A percentile compares a stretch with the other conserved stretches of the same genome.
Evolutionary conservation across 805 yeast species (phyloP).

Genomic region (Cyberlindnera samutprakarnensis): DNA sequence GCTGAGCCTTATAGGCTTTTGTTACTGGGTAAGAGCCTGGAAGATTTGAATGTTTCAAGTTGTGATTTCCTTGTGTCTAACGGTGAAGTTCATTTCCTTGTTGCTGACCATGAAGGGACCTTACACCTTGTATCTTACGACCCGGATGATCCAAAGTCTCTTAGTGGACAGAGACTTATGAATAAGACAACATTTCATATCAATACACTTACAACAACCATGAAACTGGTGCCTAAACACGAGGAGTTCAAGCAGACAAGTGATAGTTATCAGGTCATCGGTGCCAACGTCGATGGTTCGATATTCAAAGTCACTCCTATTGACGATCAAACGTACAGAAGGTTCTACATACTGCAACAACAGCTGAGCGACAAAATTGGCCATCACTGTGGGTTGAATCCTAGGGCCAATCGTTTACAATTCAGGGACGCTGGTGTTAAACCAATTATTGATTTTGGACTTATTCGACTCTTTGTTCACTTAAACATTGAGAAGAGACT

Average conservation of each 20-base stretch:
- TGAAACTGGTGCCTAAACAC: conserved; percentile 35
- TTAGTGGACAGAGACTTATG: conserved; percentile 70
- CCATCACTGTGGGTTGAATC: conserved; percentile 75
- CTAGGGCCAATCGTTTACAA: conserved; percentile 37
- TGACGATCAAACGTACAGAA: conserved; percentile 66
- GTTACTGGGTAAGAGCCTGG: conserved; percentile 65
- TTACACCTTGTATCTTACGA: conserved; percentile 78
- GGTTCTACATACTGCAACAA: conserved; percentile 80
- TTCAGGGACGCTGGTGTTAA: conserved; percentile 36
- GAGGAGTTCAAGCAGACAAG: conserved; percentile 23
- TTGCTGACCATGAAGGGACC: conserved; percentile 60
- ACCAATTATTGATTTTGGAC: conserved; percentile 58
- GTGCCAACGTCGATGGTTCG: conserved; percentile 75
- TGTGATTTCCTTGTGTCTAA: conserved; percentile 74
- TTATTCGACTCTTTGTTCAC: conserved; percentile 44
- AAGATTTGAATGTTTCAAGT: conserved; percentile 51
- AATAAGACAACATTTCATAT: conserved; percentile 63
- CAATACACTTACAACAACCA: conserved; percentile 51
- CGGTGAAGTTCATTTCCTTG: conserved; percentile 56
- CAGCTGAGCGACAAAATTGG: conserved; percentile 73
- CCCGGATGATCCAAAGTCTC: conserved; percentile 82
- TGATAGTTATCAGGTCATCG: conserved; percentile 52
- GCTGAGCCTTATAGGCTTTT: conserved; percentile 91
- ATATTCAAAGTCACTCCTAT: conserved; percentile 68
- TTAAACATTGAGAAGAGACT: conserved; percentile 52